Evolutionary conservation across 768 basidiomycete species (phyloP), one percentile per base, ranked within the genome.

Genomic region (Mrakia frigida): DNA sequence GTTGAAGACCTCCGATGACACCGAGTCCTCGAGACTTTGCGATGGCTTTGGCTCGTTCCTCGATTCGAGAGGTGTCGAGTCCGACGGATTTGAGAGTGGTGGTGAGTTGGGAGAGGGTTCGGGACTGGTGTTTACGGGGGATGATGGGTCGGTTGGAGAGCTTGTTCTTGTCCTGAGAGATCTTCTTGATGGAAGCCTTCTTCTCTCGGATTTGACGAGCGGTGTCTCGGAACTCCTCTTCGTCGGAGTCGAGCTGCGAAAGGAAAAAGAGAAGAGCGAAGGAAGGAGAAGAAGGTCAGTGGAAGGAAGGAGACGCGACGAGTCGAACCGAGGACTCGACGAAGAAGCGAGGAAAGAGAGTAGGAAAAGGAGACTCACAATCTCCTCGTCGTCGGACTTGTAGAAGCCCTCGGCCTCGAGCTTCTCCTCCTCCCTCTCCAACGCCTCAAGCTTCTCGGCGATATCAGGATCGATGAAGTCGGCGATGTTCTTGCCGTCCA

Each of bases 381-480:
- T 91, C 73, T 95, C 91, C 76, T 90, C 91, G 52, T 81, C 81
- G 78, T 94, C 96, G 73, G 86, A 88, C 50, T 93, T 92, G 83
- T 98, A 99, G 87, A 92, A 98, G 5, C 97, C 97, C 83, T 98
- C 93, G 0, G 90, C 90, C 82, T 93, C 87, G n/a, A 99, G 88
- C 80, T 88, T 89, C 84, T 96, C 96, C 84, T 99, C 97, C 82
- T 98, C 97, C 25, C 92, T 89, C 84, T 99, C 96, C 75, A 99
- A 89, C 18, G 94, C 96, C 81, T 98, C 96, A 67, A 99, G 90
- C 84, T 94, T 96, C 84, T 95, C 95, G 28, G 89, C 90, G 78
- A 99, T 98, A 81, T 99, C 97, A 31, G 94, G 91, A 84, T 98
- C 96, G 83, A 98, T 92, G 78, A 99, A 99, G 86, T 99, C 97